Evolutionary conservation across 2,329 filamentous ascomycete genomes (phyloP).

Genomic region (Didymella exigua): DNA sequence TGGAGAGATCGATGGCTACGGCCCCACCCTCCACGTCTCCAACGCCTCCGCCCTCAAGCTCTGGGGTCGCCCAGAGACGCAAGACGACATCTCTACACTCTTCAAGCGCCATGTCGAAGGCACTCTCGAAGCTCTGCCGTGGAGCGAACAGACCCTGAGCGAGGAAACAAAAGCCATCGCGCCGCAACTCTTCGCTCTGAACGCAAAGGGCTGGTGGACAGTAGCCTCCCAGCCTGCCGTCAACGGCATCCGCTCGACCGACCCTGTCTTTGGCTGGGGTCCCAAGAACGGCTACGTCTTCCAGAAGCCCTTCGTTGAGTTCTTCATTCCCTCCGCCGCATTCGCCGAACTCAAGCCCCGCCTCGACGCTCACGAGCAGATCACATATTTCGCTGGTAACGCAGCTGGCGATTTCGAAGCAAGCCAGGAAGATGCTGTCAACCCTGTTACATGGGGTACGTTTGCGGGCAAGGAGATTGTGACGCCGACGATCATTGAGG

Average conservation of each 20-base stretch:
- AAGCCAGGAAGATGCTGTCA: conserved; percentile 70
- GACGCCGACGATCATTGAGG: conserved; percentile 95
- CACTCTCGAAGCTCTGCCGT: conserved; percentile 80
- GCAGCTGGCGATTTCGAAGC: conserved; percentile 76
- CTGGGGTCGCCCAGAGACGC: conserved; percentile 78
- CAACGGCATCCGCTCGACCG: conserved; percentile 77
- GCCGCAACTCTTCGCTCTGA: conserved; percentile 74
- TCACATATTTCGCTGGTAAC: conserved; percentile 90
- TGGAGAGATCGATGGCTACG: conserved; percentile 97
- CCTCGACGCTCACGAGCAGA: conserved; percentile 68
- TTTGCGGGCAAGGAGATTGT: conserved; percentile 96
- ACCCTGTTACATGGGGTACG: conserved; percentile 95
- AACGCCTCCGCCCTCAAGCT: conserved; percentile 80
- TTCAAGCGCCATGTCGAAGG: conserved; percentile 84
- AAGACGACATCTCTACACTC: conserved; percentile 74
- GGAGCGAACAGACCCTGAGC: conserved; percentile 88
- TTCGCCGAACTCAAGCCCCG: conserved; percentile 71
- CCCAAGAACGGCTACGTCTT: conserved; percentile 92
- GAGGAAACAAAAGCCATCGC: conserved; percentile 85
- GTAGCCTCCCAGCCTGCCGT: conserved; percentile 94
- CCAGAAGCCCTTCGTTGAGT: conserved; percentile 97
- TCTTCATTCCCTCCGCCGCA: conserved; percentile 79
- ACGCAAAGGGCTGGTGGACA: conserved; percentile 90
- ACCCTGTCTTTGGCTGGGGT: conserved; percentile 90
- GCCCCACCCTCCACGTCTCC: conserved; percentile 90